These are phyloP conservation scores for Nannochloropsis oceanica DNA, from an alignment of 108 stramenopile species.

Conservation along the genomic window DNA sequence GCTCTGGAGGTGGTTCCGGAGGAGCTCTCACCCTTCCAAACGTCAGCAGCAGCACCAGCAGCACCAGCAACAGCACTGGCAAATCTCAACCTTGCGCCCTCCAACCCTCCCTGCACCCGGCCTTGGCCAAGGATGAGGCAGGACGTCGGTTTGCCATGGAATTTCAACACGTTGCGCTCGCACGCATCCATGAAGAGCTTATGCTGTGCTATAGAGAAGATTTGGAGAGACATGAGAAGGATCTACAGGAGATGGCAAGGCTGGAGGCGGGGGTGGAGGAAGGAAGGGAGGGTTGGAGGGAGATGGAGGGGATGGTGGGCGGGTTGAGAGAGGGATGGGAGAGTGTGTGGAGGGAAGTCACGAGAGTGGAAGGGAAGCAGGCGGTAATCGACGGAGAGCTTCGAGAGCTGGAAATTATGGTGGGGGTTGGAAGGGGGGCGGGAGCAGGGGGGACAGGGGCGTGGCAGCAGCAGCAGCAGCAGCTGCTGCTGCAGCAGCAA, in stretches of 20 bases:
- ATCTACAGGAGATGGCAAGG: not conserved
- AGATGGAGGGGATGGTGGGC: not conserved
- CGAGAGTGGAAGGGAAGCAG: not conserved
- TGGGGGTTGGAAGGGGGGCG: not conserved
- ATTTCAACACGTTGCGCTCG: not conserved
- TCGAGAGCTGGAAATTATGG: not conserved
- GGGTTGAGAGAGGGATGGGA: not conserved
- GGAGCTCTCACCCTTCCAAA: not conserved
- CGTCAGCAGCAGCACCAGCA: not conserved
- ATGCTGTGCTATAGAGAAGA: not conserved
- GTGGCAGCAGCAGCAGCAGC: too few species aligned
- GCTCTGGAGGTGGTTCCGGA: not conserved
- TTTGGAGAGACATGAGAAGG: not conserved
- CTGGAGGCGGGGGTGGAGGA: not conserved
- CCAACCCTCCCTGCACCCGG: not conserved
- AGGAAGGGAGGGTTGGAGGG: not conserved
- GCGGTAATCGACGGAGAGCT: not conserved
- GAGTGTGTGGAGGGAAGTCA: not conserved
- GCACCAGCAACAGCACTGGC: not conserved
- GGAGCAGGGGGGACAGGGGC: not conserved
- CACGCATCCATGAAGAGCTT: not conserved
- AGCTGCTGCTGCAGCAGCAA: too few species aligned
- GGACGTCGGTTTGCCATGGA: not conserved
- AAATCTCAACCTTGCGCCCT: not conserved
- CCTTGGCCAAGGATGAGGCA: not conserved